Percentiles rank a stretch among this genome's conserved stretches.
Evolutionary conservation across 1,284 basidiomycete genomes (phyloP).

Genomic region (Cryptococcus wingfieldii): DNA sequence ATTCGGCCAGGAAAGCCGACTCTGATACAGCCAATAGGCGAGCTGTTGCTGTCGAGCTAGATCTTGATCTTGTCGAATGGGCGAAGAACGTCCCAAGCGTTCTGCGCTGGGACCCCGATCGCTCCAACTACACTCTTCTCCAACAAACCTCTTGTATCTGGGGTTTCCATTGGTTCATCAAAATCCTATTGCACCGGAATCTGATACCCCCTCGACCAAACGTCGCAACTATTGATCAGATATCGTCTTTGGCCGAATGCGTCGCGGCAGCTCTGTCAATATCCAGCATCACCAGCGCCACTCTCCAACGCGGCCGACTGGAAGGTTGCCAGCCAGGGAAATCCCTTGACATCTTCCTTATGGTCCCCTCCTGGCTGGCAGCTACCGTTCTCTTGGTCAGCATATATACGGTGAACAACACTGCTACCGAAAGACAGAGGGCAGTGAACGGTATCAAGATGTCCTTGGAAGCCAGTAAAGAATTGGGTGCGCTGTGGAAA

Average conservation of each 20-base stretch:
- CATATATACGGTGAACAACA: conserved; percentile 66
- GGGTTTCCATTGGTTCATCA: conserved; percentile 60
- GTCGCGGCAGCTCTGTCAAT: conserved; percentile 75
- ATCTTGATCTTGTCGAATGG: conserved; percentile 68
- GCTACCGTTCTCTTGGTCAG: conserved; percentile 68
- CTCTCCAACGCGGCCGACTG: conserved; percentile 34
- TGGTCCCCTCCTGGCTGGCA: conserved; percentile 57
- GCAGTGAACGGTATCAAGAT: conserved; percentile 67
- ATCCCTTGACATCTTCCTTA: conserved; percentile 27
- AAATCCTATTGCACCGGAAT: conserved; percentile 71
- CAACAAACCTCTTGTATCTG: conserved; percentile 67
- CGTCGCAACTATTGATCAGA: conserved; percentile 30
- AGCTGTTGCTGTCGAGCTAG: conserved; percentile 64
- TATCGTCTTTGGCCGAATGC: conserved; percentile 73
- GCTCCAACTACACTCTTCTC: conserved; percentile 60
- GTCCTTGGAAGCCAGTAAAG: conserved; percentile 60
- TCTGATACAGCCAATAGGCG: conserved; percentile 62
- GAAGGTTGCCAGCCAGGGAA: conserved; percentile 50
- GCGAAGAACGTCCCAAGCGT: conserved; percentile 66
- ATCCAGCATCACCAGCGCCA: conserved; percentile 62
- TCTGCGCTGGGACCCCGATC: conserved; percentile 68
- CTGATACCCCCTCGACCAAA: conserved; percentile 61
- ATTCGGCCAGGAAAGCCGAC: conserved; percentile 61
- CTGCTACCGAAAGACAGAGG: conserved; percentile 57
- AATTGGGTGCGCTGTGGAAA: conserved; percentile 55